A percentile compares a stretch with the other conserved stretches of the same genome.
Conservation (phyloP, 2,329 filamentous ascomycete species). For the Alternaria arbusti region DNA sequence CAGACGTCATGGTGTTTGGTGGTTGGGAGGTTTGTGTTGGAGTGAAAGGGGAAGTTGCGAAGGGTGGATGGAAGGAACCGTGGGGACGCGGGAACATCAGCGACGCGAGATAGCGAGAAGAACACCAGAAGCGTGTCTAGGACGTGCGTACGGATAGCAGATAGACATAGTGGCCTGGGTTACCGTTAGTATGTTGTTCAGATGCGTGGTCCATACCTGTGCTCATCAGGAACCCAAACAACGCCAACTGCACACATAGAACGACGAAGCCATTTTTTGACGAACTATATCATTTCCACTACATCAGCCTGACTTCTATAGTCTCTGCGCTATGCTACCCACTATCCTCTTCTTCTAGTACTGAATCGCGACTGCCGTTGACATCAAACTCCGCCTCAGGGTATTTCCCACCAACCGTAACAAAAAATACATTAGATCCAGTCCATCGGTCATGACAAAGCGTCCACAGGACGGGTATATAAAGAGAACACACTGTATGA, state of each 20-base stretch:
- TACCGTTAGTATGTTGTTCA: neutral
- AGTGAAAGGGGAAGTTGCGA: neutral
- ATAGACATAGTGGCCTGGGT: neutral
- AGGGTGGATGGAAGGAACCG: neutral
- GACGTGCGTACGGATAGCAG: neutral
- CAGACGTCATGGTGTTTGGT: neutral
- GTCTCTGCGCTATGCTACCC: conserved; percentile 6
- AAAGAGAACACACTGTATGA: conserved; percentile 10
- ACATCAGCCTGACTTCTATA: neutral
- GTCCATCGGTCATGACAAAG: conserved; percentile 24
- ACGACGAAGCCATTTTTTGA: neutral
- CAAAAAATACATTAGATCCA: conserved; percentile 39
- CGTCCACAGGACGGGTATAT: conserved; percentile 33
- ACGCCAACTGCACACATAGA: neutral
- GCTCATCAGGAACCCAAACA: neutral
- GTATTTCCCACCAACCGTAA: conserved; percentile 16
- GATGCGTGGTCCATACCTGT: neutral
- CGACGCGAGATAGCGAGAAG: neutral
- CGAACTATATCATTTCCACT: neutral
- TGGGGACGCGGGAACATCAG: neutral
- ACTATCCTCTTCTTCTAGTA: neutral
- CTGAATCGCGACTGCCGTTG: conserved; percentile 6
- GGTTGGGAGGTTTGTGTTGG: neutral
- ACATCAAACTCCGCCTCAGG: conserved; percentile 12
- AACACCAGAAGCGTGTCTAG: neutral